Evolutionary conservation across 805 yeast genomes (phyloP).

Genomic region (Spathaspora passalidarum): DNA sequence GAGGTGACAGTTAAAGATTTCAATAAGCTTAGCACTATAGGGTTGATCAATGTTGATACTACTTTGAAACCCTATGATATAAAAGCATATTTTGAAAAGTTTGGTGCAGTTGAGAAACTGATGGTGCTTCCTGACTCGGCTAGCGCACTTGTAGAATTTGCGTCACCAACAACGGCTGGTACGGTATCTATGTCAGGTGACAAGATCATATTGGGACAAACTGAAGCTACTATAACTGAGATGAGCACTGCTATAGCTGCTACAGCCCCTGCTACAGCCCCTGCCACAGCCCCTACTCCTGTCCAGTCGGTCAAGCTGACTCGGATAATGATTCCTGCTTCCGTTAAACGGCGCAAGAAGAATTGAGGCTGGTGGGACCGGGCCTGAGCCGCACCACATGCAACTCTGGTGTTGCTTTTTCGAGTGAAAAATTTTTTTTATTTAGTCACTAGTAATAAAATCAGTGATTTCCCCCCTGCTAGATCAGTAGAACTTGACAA

Average conservation of each 20-base stretch:
- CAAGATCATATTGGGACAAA: not conserved
- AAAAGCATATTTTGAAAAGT: conserved; percentile 20
- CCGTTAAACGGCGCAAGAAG: conserved; percentile 6
- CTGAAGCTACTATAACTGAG: not conserved
- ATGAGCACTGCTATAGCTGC: not conserved
- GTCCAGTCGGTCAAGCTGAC: not conserved
- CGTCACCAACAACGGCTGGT: conserved; percentile 46
- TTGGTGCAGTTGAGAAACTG: conserved; percentile 39
- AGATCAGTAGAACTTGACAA: conserved; percentile 8
- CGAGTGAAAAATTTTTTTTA: not conserved
- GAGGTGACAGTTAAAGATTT: conserved; percentile 12
- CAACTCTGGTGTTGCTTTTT: not conserved
- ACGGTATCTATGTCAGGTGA: conserved; percentile 43
- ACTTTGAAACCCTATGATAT: conserved; percentile 37
- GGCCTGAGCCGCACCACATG: not conserved
- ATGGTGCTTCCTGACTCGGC: conserved; percentile 43
- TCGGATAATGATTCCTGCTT: conserved; percentile 5
- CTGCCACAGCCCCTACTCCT: not conserved
- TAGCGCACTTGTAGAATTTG: conserved; percentile 52
- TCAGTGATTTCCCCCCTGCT: too few species aligned
- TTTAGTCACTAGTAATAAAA: not conserved
- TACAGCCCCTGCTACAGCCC: not conserved
- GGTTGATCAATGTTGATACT: conserved; percentile 24
- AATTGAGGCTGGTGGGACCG: not conserved
- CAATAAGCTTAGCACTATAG: conserved; percentile 17